Conservation (phyloP, 169 alveolate genomes). For the Amoebophrya sp. region DNA sequence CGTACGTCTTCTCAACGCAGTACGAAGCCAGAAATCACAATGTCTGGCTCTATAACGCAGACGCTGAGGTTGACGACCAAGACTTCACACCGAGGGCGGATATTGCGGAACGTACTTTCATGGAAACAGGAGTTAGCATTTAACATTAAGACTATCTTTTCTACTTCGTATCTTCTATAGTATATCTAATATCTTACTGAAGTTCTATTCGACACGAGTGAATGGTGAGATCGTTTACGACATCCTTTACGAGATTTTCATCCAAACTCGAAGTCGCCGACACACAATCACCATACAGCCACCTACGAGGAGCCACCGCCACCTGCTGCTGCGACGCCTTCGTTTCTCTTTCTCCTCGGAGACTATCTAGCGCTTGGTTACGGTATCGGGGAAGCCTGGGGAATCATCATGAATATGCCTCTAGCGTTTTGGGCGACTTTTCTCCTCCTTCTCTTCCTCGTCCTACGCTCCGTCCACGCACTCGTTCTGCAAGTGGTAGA, state of each 20-base stretch:
- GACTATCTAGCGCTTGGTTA: neutral
- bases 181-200: neutral
- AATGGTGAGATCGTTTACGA: neutral
- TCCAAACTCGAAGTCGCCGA: too few species aligned
- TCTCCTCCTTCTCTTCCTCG: neutral
- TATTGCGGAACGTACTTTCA: neutral
- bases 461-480: neutral
- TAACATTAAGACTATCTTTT: neutral
- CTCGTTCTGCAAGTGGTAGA: neutral
- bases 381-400: conserved; percentile 8
- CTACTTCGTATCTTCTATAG: neutral
- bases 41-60: conserved; percentile 3
- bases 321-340: neutral
- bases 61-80: neutral
- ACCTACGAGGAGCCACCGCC: neutral
- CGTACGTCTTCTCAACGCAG: neutral
- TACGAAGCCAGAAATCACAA: neutral
- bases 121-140: neutral
- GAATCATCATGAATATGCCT: neutral
- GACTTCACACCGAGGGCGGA: neutral
- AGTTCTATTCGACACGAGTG: neutral
- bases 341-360: neutral
- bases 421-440: neutral
- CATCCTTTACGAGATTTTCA: neutral
- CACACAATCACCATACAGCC: too few species aligned